Evolutionary conservation across 2,329 filamentous ascomycete genomes (phyloP), one percentile per base, ranked within the genome.

Genomic region (Xylaria sp.): DNA sequence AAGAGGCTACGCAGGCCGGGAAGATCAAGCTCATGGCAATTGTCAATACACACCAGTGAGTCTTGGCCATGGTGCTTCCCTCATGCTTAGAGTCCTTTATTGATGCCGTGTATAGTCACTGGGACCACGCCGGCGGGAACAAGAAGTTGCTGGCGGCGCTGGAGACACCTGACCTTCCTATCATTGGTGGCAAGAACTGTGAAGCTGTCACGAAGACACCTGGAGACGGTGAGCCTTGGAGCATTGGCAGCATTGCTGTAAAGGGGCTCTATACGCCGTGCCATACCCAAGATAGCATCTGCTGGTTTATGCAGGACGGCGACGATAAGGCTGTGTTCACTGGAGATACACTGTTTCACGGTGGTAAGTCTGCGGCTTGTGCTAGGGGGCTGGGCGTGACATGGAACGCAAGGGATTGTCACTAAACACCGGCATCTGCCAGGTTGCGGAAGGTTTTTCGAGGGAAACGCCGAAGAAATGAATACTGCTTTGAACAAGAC

Each of bases 251-350:
- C 69, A 95, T 99, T 76, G 84, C 85, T 14, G 90, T 97, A 60
- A 94, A 87, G 74, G 91, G 92, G 23, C 82, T 98, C n/a, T 91
- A 98, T 78, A 99, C 95, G 12, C 95, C 95, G 1, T 99, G 95
- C 77, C 95, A 99, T 76, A 99, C 95, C 1, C 94, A 97, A 80
- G 95, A 99, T 80, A 97, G 94, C 77, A 97, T 99, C 75, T 99
- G 95, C 83, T 99, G 89, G 81, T 92, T 89, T 70, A 88, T 95
- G 82, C 87, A 97, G 78, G 94, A 99, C 73, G 89, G 87, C 19
- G 81, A 87, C 50, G 80, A 85, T 60, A 89, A 86, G 71, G 94
- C 85, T 7, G 92, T 99, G 2, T 99, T 99, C 74, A 98, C 95
- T 0, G 95, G 95, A 9, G 95, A 99, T 75, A 99, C 95, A 0